Evolutionary conservation across 805 yeast genomes (phyloP), one percentile per base, ranked within the genome.

Genomic region (Blastobotrys mokoenaii): DNA sequence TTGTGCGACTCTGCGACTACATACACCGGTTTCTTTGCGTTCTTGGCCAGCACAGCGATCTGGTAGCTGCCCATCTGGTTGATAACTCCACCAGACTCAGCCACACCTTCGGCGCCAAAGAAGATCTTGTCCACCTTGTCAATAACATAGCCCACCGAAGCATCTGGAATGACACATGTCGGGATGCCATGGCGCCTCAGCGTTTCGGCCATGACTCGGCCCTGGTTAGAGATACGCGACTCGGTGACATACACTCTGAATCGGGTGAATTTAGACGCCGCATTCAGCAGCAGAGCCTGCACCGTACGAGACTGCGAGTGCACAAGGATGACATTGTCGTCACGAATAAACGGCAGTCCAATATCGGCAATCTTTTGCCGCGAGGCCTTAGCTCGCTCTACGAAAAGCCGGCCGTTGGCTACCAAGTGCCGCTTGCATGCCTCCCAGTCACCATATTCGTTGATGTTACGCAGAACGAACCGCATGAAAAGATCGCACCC

Each of bases 71-170:
- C 99, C 50, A 93, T 63, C 52, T 66, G 89, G 65, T 93, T 93
- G 54, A 93, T 90, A 40, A 94, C 87, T 30, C 99, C 99, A 46
- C 99, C 99, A 62, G 94, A 83, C 68, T 93, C 99, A 2, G 96
- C 95, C 2, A 93, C 99, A 54, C 99, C 99, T 66, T 93, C 98
- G 1, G 98, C 98, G 45, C 99, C 99, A 53, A 93, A 93, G 52
- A 93, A 76, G 3, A 93, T 84, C 64, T 93, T 90, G 67, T 90
- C 95, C 11, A 89, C 88, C 62, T 84, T 84, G 62, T 87, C 89
- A 48, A 93, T 80, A 33, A 88, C 86, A 54, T 80, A 87, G 0
- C 97, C 97, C 11, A 90, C 97, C 6, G 96, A 95, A 44, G 87
- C 80, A 61, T 93, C 99, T 14, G 86, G 89, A 41, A 93, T 84